Evolutionary conservation across 495 filamentous ascomycete species (phyloP).

Genomic region (Venustampulla echinocandica): DNA sequence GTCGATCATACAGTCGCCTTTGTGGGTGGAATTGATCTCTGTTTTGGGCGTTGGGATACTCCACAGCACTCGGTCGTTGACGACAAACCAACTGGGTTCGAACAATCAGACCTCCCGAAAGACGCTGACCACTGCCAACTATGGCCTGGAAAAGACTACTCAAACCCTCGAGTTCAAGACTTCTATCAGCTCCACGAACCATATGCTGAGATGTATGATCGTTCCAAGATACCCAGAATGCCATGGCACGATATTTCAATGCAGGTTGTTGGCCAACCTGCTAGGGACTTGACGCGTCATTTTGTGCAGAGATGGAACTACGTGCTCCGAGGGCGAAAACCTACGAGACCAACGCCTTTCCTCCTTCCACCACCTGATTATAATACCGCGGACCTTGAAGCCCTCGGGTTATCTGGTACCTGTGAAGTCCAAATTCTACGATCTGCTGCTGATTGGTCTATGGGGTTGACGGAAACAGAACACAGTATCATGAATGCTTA

Average conservation of each 20-base stretch:
- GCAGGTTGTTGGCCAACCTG: slow-evolving; percentile 96
- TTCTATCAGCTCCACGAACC: slow-evolving; percentile 91
- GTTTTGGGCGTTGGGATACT: slow-evolving; percentile 96
- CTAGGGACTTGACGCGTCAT: slow-evolving; percentile 86
- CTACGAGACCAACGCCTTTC: slow-evolving; percentile 88
- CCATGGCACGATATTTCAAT: slow-evolving; percentile 99
- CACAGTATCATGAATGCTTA: slow-evolving; percentile 96
- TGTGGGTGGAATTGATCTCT: slow-evolving; percentile 92
- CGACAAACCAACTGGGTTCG: slow-evolving; percentile 93
- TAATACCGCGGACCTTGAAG: slow-evolving; percentile 72
- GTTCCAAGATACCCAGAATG: slow-evolving; percentile 81
- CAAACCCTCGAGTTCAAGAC: slow-evolving; percentile 89
- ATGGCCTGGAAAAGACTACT: slow-evolving; percentile 98
- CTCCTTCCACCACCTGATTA: slow-evolving; percentile 90
- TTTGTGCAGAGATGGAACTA: slow-evolving; percentile 99
- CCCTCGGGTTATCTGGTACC: slow-evolving; percentile 79
- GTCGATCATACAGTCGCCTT: slow-evolving; percentile 96
- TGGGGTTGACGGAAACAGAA: slow-evolving; percentile 79
- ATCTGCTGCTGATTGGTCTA: slow-evolving; percentile 83
- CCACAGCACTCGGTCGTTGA: slow-evolving; percentile 85
- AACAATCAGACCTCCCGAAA: slow-evolving; percentile 64
- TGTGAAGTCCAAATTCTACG: slow-evolving; percentile 95
- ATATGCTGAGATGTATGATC: slow-evolving; percentile 98
- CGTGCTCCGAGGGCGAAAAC: slow-evolving; percentile 85
- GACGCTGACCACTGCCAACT: slow-evolving; percentile 92